These are phyloP conservation scores for Copromyces sp. DNA, from an alignment of 495 filamentous ascomycete genomes.

Conservation along the genomic window DNA sequence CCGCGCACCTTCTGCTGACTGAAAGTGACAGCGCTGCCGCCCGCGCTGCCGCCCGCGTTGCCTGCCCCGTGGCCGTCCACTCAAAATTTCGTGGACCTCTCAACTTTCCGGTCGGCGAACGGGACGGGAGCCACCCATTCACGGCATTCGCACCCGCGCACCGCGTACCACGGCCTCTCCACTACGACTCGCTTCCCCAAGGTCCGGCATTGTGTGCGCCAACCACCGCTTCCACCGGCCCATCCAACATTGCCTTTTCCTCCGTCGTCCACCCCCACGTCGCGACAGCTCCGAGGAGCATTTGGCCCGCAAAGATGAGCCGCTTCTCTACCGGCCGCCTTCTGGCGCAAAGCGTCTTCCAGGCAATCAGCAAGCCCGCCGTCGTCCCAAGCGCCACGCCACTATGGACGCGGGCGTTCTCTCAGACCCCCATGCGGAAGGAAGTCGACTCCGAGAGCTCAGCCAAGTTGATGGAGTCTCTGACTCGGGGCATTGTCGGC, in stretches of 20 bases:
- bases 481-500: conserved; percentile 2
- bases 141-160: not conserved
- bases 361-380: conserved; percentile 17
- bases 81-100: not conserved
- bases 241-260: not conserved
- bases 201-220: not conserved
- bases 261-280: not conserved
- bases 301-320: conserved; percentile 28
- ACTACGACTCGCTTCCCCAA: not conserved
- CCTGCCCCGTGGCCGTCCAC: not conserved
- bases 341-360: conserved; percentile 30
- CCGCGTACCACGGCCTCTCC: not conserved
- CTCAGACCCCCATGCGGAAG: conserved; percentile 18
- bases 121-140: not conserved
- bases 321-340: conserved; percentile 33
- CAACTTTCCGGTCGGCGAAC: not conserved
- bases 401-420: conserved; percentile 34
- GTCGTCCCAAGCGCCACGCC: conserved; percentile 11
- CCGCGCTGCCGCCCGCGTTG: not conserved
- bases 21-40: not conserved
- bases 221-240: not conserved
- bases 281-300: not conserved
- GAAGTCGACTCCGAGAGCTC: not conserved
- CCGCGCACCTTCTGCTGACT: not conserved
- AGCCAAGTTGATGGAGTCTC: conserved; percentile 2